phyloP scores from a whole-genome alignment of 441 rosid genomes.

The Erodium trifolium region DNA sequence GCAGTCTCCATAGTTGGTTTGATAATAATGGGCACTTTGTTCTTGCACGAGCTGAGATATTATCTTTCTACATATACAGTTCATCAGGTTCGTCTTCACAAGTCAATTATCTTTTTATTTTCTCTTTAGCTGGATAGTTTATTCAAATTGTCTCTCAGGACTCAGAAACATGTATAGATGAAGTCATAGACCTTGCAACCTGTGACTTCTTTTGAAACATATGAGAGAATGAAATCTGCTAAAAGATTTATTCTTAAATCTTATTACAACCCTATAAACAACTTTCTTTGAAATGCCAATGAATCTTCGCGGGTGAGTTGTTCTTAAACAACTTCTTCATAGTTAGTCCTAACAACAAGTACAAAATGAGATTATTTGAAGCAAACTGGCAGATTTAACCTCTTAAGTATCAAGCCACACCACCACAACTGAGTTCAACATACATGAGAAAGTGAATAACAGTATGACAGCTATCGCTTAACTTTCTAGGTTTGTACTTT shows the following conservation, averaged over 20 bases:
- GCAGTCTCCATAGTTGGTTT: background rate
- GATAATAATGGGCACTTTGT: slow-evolving; percentile 56
- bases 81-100: slow-evolving; percentile 58
- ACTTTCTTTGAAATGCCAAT: background rate
- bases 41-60: slow-evolving; percentile 81
- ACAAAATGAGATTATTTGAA: no score
- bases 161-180: background rate
- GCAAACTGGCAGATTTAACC: no score
- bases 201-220: background rate
- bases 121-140: background rate
- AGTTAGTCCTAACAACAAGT: no score
- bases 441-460: no score
- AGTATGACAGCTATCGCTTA: background rate
- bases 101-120: background rate
- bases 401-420: no score
- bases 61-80: slow-evolving; percentile 70
- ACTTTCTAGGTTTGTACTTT: background rate
- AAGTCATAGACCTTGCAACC: background rate
- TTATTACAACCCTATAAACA: background rate
- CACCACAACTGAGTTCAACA: no score
- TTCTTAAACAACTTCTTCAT: no score
- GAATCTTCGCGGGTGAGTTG: no score
- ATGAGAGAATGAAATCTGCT: background rate
- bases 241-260: background rate
- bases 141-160: no score